Evolutionary conservation across 208 protist genomes (phyloP), one percentile per base, ranked within the genome.

Genomic region (Leishmania tarentolae): DNA sequence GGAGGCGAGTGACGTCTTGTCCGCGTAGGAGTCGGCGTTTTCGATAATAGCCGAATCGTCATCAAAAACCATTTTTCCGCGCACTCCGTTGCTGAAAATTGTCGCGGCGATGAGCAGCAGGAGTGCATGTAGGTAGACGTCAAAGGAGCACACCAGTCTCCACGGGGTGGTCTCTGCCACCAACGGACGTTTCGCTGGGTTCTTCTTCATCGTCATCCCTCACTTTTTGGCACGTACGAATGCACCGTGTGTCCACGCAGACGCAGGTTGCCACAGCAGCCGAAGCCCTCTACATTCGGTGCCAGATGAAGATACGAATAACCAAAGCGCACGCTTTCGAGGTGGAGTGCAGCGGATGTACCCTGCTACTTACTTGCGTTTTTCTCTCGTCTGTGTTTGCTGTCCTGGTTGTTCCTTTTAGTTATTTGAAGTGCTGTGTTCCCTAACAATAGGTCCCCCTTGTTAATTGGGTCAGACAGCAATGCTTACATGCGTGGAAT

Each of bases 1-100:
- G 72, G 80, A 63, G n/a, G 46, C 75, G 2, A 91, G 71, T 37
- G 87, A 69, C 17, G 46, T 61, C 40, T 82, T 83, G 79, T 87
- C 83, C 1, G 78, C 72, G 42, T 61, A 46, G 3, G 87, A 53
- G 56, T 92, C 92, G 17, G 66, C 17, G 78, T 94, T 93, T 9
- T 79, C 72, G 15, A 56, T 53, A 35, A 96, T 86, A 5, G 93
- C 93, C 1, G 88, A 66, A 69, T 91, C 74, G 72, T 96, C 93
- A 75, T 96, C 93, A 76, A 94, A 95, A 4, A 88, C 85, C 42
- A 92, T 66, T n/a, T 83, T 73, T 19, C 47, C 69, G 1, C 52
- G 24, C 6, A 92, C n/a, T 31, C 87, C 79, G 40, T 85, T 88
- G 47, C 80, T 87, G 72, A 90, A 90, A 8, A 92, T 2, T 5